phyloP scores from a whole-genome alignment of 768 basidiomycete genomes.

The Collybiopsis luxurians region DNA sequence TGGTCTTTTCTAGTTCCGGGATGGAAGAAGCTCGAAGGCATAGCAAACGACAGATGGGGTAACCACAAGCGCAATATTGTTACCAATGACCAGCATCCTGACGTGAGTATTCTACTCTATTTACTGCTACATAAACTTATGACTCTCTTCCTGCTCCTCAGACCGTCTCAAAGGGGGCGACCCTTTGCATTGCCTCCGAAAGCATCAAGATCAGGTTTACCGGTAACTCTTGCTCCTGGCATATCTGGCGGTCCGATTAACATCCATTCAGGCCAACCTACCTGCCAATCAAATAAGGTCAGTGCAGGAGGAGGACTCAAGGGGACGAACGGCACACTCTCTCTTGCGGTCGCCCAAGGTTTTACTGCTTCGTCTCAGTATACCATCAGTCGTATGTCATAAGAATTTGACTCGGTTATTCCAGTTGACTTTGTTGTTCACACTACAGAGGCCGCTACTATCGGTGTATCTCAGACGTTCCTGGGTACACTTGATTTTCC shows the following conservation, averaged over 20 bases:
- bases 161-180: background rate
- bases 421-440: background rate
- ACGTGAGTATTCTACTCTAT: background rate
- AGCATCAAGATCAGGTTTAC: background rate
- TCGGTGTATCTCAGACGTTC: background rate
- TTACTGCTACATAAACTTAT: background rate
- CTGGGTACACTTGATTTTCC: background rate
- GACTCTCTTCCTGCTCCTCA: background rate
- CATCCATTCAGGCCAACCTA: background rate
- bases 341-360: background rate
- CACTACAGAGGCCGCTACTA: background rate
- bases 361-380: background rate
- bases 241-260: background rate
- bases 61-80: background rate
- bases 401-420: background rate
- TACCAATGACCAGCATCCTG: background rate
- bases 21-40: background rate
- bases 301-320: background rate
- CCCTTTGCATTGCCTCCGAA: background rate
- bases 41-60: background rate
- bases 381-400: background rate
- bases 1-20: background rate
- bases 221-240: background rate
- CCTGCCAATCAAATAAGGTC: background rate
- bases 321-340: background rate